Evolutionary conservation across 192 early-diverging fungal species (phyloP).

Genomic region (Bifiguratus adelaidae): DNA sequence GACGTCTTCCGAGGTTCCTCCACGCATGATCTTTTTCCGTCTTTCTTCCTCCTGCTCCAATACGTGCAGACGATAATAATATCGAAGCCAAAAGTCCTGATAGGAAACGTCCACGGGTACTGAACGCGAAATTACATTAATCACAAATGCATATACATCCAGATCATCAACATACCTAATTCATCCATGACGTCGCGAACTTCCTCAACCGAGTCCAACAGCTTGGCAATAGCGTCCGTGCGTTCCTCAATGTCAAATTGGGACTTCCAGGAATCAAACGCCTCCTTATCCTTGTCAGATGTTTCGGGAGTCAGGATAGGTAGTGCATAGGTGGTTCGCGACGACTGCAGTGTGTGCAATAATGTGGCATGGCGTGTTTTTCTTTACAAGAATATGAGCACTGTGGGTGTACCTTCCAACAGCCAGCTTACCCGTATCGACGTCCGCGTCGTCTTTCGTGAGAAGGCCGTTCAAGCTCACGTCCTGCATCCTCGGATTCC

Average conservation of each 20-base stretch:
- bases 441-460: no score
- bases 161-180: conserved; percentile 15
- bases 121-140: not conserved
- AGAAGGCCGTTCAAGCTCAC: no score
- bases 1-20: conserved; percentile 4
- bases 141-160: not conserved
- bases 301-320: no score
- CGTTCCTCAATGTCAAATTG: conserved; percentile 36
- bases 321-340: no score
- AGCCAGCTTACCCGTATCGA: no score
- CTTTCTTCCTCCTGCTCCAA: conserved; percentile 44
- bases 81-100: conserved; percentile 36
- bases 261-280: conserved; percentile 27
- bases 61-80: conserved; percentile 33
- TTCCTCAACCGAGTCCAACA: conserved; percentile 30
- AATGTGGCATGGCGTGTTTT: no score
- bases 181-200: conserved; percentile 30
- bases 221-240: conserved; percentile 25
- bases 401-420: no score
- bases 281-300: conserved; percentile 19
- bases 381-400: no score
- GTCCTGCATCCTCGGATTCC: conserved; percentile 13
- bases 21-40: conserved; percentile 30
- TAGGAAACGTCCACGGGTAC: conserved; percentile 35
- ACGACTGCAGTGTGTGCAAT: no score